A percentile compares a stretch with the other conserved stretches of the same genome.
phyloP scores from a whole-genome alignment of 768 basidiomycete species.

The Hemileccinum impolitum region DNA sequence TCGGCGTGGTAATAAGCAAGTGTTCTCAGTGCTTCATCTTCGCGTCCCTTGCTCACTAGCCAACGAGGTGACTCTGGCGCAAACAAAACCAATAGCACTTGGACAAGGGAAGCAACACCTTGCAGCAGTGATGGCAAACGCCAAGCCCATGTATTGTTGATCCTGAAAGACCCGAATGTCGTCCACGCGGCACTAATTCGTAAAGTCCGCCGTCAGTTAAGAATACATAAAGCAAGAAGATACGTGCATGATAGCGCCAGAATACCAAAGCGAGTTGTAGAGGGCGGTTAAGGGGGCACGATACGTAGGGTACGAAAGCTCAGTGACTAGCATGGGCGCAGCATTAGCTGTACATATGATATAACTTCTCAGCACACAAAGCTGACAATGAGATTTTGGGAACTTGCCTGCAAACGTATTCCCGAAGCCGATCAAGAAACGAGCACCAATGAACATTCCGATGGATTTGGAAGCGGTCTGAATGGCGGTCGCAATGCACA shows the following conservation, averaged over 20 bases:
- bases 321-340: conserved; percentile 80
- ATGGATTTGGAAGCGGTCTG: conserved; percentile 69
- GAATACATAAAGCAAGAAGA: background rate
- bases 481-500: conserved; percentile 63
- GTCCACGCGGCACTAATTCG: conserved; percentile 64
- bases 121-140: conserved; percentile 76
- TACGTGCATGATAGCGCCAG: conserved; percentile 69
- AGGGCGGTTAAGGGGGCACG: conserved; percentile 74
- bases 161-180: conserved; percentile 76
- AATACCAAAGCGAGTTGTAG: conserved; percentile 85
- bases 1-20: conserved; percentile 85
- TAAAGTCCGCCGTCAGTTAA: background rate
- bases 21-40: conserved; percentile 60
- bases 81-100: conserved; percentile 64
- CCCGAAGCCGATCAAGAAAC: conserved; percentile 76
- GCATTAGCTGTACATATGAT: conserved; percentile 47
- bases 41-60: conserved; percentile 71
- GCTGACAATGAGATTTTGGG: background rate
- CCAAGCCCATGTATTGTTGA: conserved; percentile 72
- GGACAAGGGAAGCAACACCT: conserved; percentile 63
- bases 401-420: conserved; percentile 60
- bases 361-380: background rate
- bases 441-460: conserved; percentile 80
- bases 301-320: conserved; percentile 77
- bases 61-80: conserved; percentile 83